Percentiles rank a stretch among this genome's conserved stretches.
These are phyloP conservation scores for Chamaecyparis obtusa DNA, from an alignment of 75 land plant species.

Conservation along the genomic window DNA sequence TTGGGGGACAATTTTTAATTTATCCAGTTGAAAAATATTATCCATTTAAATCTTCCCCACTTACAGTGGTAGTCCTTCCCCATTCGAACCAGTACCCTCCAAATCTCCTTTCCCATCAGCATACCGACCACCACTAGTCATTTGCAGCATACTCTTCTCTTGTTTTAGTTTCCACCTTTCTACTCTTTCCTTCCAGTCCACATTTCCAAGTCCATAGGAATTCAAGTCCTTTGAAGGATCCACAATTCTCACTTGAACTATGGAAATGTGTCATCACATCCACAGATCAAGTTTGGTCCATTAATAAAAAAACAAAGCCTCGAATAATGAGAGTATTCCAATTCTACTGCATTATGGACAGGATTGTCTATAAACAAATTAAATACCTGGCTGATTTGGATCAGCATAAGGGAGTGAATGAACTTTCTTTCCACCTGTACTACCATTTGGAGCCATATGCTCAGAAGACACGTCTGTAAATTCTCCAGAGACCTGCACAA, in stretches of 20 bases:
- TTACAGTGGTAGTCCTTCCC: conserved; percentile 77
- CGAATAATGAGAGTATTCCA: conserved; percentile 3
- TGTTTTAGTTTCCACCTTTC: conserved; percentile 85
- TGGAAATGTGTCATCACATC: background rate
- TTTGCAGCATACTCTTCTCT: conserved; percentile 64
- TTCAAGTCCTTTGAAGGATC: conserved; percentile 86
- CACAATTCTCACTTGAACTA: conserved; percentile 81
- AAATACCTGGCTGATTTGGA: conserved; percentile 70
- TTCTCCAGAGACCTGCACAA: conserved; percentile 64
- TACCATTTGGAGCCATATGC: conserved; percentile 46
- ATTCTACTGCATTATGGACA: background rate
- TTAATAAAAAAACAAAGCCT: background rate
- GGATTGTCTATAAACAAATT: background rate
- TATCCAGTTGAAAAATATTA: background rate
- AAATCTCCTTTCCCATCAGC: conserved; percentile 66
- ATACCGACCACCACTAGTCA: conserved; percentile 43
- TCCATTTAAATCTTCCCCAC: background rate
- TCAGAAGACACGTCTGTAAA: conserved; percentile 61
- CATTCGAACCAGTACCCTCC: conserved; percentile 84
- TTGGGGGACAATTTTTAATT: background rate
- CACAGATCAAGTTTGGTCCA: background rate
- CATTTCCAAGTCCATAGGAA: conserved; percentile 78
- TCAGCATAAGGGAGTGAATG: conserved; percentile 62
- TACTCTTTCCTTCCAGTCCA: conserved; percentile 93
- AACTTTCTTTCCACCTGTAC: conserved; percentile 47